Percentiles rank a stretch among this genome's conserved stretches.
Evolutionary conservation across 2,329 filamentous ascomycete genomes (phyloP).

Genomic region (Fusarium metavorans): DNA sequence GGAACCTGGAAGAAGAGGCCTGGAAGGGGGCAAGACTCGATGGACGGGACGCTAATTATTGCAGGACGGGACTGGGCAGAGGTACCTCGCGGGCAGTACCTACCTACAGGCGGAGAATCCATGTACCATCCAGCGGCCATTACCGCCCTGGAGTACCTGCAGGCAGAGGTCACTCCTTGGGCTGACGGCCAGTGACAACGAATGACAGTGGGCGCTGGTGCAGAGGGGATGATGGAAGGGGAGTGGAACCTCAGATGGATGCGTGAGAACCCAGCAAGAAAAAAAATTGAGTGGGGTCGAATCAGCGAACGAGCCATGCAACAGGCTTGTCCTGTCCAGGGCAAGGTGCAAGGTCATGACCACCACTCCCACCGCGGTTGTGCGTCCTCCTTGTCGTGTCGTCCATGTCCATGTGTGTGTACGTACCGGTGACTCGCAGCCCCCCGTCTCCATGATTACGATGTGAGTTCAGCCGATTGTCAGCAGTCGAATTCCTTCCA

Average conservation of each 20-base stretch:
- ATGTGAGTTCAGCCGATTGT: background rate
- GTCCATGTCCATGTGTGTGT: conserved; percentile 1
- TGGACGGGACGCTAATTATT: background rate
- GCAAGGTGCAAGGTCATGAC: conserved; percentile 16
- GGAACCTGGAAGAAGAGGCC: conserved; percentile 3
- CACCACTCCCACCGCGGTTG: conserved; percentile 36
- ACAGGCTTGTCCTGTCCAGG: conserved; percentile 12
- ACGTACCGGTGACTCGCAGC: conserved; percentile 10
- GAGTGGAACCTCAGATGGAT: conserved; percentile 27
- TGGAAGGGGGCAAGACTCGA: background rate
- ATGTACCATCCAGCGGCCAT: background rate
- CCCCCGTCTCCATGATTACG: background rate
- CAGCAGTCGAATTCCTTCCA: conserved; percentile 7
- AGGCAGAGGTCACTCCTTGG: conserved; percentile 6
- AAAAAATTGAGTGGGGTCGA: conserved; percentile 18
- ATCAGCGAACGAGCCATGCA: conserved; percentile 30
- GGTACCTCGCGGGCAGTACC: background rate
- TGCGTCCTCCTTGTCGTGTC: conserved; percentile 28
- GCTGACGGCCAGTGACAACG: conserved; percentile 16
- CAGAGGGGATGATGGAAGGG: conserved; percentile 10
- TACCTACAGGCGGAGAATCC: background rate
- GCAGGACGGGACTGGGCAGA: background rate
- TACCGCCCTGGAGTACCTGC: conserved; percentile 18
- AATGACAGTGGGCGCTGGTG: conserved; percentile 23
- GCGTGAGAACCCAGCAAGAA: conserved; percentile 33